Evolutionary conservation across 2,329 filamentous ascomycete genomes (phyloP).

Genomic region (Hypomyces perniciosus): DNA sequence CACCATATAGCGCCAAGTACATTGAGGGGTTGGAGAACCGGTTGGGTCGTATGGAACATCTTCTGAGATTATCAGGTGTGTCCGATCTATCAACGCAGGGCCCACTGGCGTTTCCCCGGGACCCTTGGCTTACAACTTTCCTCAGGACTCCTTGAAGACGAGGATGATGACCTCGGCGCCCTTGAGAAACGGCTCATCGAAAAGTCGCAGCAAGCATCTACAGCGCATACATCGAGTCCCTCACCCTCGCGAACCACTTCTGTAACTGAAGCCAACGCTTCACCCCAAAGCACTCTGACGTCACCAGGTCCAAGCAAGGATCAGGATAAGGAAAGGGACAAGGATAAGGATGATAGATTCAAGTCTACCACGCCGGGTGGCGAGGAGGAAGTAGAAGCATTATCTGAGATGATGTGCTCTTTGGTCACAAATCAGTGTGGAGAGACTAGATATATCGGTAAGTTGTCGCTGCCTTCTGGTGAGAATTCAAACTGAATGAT

Average conservation of each 20-base stretch:
- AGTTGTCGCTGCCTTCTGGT: constrained; percentile 16
- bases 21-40: constrained; percentile 95
- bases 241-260: constrained; percentile 45
- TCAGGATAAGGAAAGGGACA: constrained; percentile 33
- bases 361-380: constrained; percentile 35
- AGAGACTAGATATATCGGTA: constrained; percentile 93
- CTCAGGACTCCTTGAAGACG: constrained; percentile 70
- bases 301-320: constrained; percentile 45
- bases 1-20: constrained; percentile 71
- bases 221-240: constrained; percentile 41
- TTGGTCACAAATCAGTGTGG: constrained; percentile 91
- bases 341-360: constrained; percentile 23
- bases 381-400: constrained; percentile 69
- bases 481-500: constrained; percentile 10
- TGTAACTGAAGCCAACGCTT: constrained; percentile 35
- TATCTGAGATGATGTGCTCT: constrained; percentile 99
- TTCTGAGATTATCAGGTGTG: constrained; percentile 72
- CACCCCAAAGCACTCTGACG: constrained; percentile 48
- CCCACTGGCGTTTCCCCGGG: neutral
- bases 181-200: constrained; percentile 70
- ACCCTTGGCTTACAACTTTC: constrained; percentile 8
- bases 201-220: constrained; percentile 47
- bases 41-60: constrained; percentile 88
- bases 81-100: neutral
- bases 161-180: constrained; percentile 79